phyloP scores from a whole-genome alignment of 106 monocot species.

The Posidonia australis region DNA sequence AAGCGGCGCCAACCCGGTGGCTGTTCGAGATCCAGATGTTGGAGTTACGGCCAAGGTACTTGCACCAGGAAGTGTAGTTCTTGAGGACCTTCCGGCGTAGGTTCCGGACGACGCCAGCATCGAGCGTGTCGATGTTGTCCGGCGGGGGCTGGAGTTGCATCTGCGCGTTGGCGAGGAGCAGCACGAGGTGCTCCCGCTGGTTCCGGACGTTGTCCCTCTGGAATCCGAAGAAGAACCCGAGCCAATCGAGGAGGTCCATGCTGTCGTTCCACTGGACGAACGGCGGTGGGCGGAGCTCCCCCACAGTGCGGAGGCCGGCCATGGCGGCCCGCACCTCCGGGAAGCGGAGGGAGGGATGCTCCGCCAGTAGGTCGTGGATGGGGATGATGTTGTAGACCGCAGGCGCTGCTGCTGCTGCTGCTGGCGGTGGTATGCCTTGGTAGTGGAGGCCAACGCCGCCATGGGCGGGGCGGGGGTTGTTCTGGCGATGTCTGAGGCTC shows the following conservation, averaged over 20 bases:
- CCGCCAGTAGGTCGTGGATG: conserved; percentile 25
- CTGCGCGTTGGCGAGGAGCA: conserved; percentile 24
- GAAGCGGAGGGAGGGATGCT: conserved; percentile 24
- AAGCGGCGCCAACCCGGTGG: neutral
- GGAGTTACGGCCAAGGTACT: conserved; percentile 11
- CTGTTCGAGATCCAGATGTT: conserved; percentile 7
- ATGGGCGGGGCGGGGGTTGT: neutral
- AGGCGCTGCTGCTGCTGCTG: neutral
- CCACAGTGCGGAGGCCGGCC: conserved; percentile 11
- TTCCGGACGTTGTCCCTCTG: conserved; percentile 23
- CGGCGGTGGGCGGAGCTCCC: conserved; percentile 14
- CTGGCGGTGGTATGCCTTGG: neutral
- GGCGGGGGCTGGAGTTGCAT: conserved; percentile 23
- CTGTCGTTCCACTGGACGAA: conserved; percentile 7
- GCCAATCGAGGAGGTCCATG: conserved; percentile 26
- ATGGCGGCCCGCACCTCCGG: conserved; percentile 23
- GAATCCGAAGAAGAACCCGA: conserved; percentile 25
- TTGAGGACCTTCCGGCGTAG: conserved; percentile 14
- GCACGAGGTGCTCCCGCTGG: conserved; percentile 25
- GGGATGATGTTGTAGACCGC: conserved; percentile 24
- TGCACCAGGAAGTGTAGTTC: conserved; percentile 24
- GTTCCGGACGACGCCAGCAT: conserved; percentile 9
- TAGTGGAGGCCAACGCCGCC: neutral
- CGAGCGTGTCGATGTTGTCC: conserved; percentile 12
- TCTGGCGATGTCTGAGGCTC: neutral